Evolutionary conservation across 257 asterid species (phyloP).

Genomic region (Verbena officinalis): DNA sequence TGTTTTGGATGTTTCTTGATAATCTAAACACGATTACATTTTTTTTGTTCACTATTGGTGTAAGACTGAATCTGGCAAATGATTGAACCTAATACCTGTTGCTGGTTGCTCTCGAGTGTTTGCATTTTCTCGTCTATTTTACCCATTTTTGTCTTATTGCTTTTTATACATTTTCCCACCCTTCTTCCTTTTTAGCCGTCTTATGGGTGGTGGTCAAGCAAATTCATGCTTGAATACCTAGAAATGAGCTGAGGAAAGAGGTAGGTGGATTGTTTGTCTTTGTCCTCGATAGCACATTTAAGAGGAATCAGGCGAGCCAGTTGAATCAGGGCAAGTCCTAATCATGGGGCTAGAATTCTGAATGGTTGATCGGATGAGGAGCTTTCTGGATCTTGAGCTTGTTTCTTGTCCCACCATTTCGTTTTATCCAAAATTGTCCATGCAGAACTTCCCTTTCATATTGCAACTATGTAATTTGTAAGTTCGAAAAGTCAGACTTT

Average conservation of each 20-base stretch:
- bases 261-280: constrained; percentile 1
- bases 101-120: constrained; percentile 1
- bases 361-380: too few species aligned
- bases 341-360: too few species aligned
- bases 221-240: constrained; percentile 24
- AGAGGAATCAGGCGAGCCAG: not conserved
- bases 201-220: not conserved
- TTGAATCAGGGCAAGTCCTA: constrained; percentile 8
- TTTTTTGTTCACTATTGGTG: constrained; percentile 19
- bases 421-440: too few species aligned
- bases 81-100: constrained; percentile 8
- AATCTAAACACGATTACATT: not conserved
- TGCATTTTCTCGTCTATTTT: constrained; percentile 4
- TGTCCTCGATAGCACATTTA: constrained; percentile 2
- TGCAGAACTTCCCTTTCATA: too few species aligned
- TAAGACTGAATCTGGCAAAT: constrained; percentile 10
- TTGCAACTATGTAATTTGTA: too few species aligned
- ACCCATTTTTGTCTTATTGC: not conserved
- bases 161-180: not conserved
- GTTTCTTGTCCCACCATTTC: too few species aligned
- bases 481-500: not conserved
- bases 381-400: too few species aligned
- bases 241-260: not conserved
- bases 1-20: constrained; percentile 21
- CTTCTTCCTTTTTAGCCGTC: not conserved